Percentiles rank a stretch among this genome's conserved stretches.
These are phyloP conservation scores for Penicillium sumatraense DNA, from an alignment of 2,329 filamentous ascomycete genomes.

Conservation along the genomic window DNA sequence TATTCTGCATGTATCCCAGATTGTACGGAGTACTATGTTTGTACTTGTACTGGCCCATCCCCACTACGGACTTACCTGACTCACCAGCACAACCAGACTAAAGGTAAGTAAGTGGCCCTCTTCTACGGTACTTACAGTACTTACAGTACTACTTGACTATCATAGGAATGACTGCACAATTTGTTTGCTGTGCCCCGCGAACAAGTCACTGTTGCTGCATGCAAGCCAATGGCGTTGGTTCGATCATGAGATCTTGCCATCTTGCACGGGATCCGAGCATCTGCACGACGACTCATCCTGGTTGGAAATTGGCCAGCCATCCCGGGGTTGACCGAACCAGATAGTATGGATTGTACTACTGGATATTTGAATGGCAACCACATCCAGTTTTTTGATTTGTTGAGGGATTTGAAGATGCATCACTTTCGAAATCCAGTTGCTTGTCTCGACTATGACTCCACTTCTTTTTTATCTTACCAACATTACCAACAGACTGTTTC, in stretches of 20 bases:
- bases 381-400: background rate
- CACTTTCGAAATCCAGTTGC: background rate
- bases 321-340: background rate
- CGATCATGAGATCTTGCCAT: constrained; percentile 1
- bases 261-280: constrained; percentile 2
- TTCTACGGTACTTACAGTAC: no score
- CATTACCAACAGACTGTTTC: no score
- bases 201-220: constrained; percentile 1
- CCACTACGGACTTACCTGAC: no score
- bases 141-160: no score
- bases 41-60: background rate
- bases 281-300: background rate
- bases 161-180: background rate
- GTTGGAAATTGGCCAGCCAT: background rate
- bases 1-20: background rate
- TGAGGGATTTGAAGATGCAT: background rate
- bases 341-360: background rate
- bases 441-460: background rate
- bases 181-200: background rate
- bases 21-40: background rate
- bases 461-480: no score
- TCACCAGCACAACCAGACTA: no score
- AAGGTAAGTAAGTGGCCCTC: no score
- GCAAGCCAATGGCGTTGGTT: constrained; percentile 1
- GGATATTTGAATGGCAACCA: background rate